Conservation (phyloP, 164 flowering plant species). For the Liriodendron chinense region DNA sequence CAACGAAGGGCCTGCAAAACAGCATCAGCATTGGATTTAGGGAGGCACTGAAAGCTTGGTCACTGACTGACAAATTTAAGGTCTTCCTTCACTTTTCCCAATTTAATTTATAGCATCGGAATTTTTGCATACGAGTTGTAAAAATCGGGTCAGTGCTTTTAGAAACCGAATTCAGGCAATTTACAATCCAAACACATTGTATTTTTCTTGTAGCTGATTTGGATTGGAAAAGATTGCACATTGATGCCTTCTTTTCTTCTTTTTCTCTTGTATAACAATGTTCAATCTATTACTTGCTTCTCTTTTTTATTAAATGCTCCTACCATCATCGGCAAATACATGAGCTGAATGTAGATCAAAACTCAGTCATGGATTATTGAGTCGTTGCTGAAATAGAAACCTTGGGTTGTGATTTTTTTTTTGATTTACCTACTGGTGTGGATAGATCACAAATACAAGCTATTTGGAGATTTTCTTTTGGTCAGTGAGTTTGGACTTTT, state of each 20-base stretch:
- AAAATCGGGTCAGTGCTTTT: constrained; percentile 4
- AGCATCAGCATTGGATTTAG: constrained; percentile 49
- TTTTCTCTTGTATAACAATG: too few relatives aligned
- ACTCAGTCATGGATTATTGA: too few relatives aligned
- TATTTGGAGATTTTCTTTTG: too few relatives aligned
- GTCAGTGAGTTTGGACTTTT: too few relatives aligned
- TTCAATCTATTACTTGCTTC: too few relatives aligned
- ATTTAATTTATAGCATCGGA: constrained; percentile 3
- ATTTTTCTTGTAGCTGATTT: background rate
- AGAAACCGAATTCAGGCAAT: constrained; percentile 6
- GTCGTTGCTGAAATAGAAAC: too few relatives aligned
- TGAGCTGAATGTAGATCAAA: background rate
- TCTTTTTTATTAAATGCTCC: too few relatives aligned
- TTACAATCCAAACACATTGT: background rate
- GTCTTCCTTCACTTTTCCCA: background rate
- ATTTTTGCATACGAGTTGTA: constrained; percentile 19
- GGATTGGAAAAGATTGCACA: background rate
- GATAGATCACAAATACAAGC: too few relatives aligned
- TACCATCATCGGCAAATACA: background rate
- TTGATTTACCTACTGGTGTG: too few relatives aligned
- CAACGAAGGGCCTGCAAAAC: constrained; percentile 33
- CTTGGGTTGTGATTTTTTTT: too few relatives aligned
- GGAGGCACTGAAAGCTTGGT: constrained; percentile 52
- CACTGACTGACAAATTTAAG: background rate
- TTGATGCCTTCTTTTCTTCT: too few relatives aligned